Conservation (phyloP, 2,329 filamentous ascomycete species). For the Neonectria coccinea region DNA sequence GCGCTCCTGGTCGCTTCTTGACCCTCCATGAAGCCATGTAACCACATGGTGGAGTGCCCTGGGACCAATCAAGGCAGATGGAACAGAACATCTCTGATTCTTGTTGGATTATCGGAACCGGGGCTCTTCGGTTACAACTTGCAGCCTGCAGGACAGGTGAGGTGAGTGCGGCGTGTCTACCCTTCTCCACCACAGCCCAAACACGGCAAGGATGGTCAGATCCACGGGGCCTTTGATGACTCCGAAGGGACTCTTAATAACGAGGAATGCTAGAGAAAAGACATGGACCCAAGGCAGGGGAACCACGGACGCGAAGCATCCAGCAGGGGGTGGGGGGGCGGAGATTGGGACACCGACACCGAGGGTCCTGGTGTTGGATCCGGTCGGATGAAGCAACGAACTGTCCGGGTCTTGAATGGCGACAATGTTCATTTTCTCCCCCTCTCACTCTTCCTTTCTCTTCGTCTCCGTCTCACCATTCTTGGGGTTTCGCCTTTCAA, state of each 20-base stretch:
- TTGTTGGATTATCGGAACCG: background rate
- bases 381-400: slow-evolving; percentile 1
- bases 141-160: background rate
- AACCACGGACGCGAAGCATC: slow-evolving; percentile 10
- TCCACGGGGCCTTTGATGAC: background rate
- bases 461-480: background rate
- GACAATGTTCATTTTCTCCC: background rate
- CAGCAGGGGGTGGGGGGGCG: background rate
- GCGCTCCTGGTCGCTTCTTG: no score
- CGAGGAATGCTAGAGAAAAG: background rate
- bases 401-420: background rate
- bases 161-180: background rate
- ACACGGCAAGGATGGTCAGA: slow-evolving; percentile 2
- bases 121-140: background rate
- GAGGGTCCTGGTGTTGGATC: background rate
- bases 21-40: slow-evolving; percentile 1
- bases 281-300: slow-evolving; percentile 11
- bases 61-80: slow-evolving; percentile 6
- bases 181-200: background rate
- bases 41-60: background rate
- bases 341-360: slow-evolving; percentile 8
- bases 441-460: slow-evolving; percentile 4
- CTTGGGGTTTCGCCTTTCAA: background rate
- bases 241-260: background rate
- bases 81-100: background rate